Percentiles rank a stretch among this genome's conserved stretches.
Evolutionary conservation across 805 yeast species (phyloP).

Genomic region (Wickerhamomyces ciferrii): DNA sequence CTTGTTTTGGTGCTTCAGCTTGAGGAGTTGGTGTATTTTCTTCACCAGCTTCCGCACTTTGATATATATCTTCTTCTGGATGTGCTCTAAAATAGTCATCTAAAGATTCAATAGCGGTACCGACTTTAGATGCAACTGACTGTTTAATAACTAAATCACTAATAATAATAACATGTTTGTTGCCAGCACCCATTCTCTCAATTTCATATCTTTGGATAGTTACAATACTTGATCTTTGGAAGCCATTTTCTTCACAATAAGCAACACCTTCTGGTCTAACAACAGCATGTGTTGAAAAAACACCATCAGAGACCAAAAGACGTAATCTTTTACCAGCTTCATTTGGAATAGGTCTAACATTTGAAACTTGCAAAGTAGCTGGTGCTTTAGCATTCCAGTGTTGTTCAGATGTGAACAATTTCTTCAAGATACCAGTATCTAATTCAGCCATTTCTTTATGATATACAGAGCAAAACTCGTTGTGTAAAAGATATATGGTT

Average conservation of each 20-base stretch:
- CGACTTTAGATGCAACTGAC: slow-evolving; percentile 31
- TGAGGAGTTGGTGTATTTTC: slow-evolving; percentile 14
- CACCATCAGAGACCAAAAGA: slow-evolving; percentile 48
- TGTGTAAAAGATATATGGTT: neutral
- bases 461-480: neutral
- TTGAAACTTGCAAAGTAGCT: slow-evolving; percentile 30
- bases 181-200: slow-evolving; percentile 31
- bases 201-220: slow-evolving; percentile 35
- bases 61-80: slow-evolving; percentile 43
- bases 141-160: slow-evolving; percentile 21
- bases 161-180: slow-evolving; percentile 25
- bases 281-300: slow-evolving; percentile 44
- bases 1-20: slow-evolving; percentile 5
- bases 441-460: slow-evolving; percentile 5
- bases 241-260: slow-evolving; percentile 37
- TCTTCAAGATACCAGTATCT: slow-evolving; percentile 12
- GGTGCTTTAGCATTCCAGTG: slow-evolving; percentile 18
- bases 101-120: slow-evolving; percentile 33
- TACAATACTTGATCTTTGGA: slow-evolving; percentile 40
- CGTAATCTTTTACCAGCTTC: slow-evolving; percentile 37
- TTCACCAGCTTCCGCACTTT: slow-evolving; percentile 15
- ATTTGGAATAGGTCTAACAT: slow-evolving; percentile 31
- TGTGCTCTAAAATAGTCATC: slow-evolving; percentile 56
- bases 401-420: slow-evolving; percentile 15
- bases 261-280: slow-evolving; percentile 45